phyloP scores from a whole-genome alignment of 176 grass and related monocot species.

The Paspalum notatum region DNA sequence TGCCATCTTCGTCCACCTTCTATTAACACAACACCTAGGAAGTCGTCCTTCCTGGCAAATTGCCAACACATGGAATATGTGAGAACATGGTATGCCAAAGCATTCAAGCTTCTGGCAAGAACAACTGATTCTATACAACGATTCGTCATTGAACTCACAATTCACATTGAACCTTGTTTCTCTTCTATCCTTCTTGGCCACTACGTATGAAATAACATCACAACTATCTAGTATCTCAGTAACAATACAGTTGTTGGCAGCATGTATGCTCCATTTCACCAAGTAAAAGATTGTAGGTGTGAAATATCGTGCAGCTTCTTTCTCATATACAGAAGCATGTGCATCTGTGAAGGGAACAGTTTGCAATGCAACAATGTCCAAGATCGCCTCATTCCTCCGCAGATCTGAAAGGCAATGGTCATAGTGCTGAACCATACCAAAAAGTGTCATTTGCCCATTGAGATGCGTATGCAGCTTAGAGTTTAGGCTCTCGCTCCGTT shows the following conservation, averaged over 20 bases:
- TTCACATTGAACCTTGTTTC: neutral
- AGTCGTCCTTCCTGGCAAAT: neutral
- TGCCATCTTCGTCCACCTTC: slow-evolving; percentile 13
- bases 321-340: too few species aligned
- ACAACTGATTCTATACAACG: too few species aligned
- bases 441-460: neutral
- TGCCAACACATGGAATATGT: neutral
- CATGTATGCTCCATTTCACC: too few species aligned
- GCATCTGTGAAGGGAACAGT: too few species aligned
- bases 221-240: too few species aligned
- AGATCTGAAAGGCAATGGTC: neutral
- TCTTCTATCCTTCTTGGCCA: too few species aligned
- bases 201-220: neutral
- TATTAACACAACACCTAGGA: neutral
- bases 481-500: neutral
- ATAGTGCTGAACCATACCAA: neutral
- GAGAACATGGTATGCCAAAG: neutral
- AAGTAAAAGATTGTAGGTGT: too few species aligned
- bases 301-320: too few species aligned
- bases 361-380: too few species aligned
- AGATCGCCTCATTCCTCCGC: neutral
- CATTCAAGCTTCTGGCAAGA: too few species aligned
- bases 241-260: too few species aligned
- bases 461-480: neutral
- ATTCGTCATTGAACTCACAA: too few species aligned